Evolutionary conservation across 208 protist genomes (phyloP).

Genomic region (Leishmania tarentolae): DNA sequence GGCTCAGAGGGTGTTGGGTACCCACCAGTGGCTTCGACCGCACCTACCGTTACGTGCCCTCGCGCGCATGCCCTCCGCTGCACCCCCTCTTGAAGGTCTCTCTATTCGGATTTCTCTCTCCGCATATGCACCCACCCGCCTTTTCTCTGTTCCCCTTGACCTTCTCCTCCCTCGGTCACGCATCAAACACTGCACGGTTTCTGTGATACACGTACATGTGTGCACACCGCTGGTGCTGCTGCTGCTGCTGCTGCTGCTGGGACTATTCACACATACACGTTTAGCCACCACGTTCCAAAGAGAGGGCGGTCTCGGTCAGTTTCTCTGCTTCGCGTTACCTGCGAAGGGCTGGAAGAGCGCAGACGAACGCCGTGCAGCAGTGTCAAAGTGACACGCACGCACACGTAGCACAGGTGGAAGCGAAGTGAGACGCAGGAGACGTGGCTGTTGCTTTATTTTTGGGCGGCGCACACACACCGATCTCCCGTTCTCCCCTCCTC

Average conservation of each 20-base stretch:
- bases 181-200: neutral
- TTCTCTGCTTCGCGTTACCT: neutral
- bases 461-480: neutral
- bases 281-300: neutral
- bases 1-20: neutral
- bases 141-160: neutral
- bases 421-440: neutral
- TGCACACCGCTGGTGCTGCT: neutral
- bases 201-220: neutral
- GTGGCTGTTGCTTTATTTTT: neutral
- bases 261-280: neutral
- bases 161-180: neutral
- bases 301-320: neutral
- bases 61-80: neutral
- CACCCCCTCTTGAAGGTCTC: neutral
- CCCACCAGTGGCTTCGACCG: neutral
- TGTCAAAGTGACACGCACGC: neutral
- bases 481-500: neutral
- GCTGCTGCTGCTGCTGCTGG: neutral
- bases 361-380: neutral
- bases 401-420: neutral
- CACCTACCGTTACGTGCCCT: too few relatives aligned
- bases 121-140: too few relatives aligned
- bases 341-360: neutral
- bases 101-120: neutral